Evolutionary conservation across 176 grass and related monocot species (phyloP).

Genomic region (Raddia distichophylla): DNA sequence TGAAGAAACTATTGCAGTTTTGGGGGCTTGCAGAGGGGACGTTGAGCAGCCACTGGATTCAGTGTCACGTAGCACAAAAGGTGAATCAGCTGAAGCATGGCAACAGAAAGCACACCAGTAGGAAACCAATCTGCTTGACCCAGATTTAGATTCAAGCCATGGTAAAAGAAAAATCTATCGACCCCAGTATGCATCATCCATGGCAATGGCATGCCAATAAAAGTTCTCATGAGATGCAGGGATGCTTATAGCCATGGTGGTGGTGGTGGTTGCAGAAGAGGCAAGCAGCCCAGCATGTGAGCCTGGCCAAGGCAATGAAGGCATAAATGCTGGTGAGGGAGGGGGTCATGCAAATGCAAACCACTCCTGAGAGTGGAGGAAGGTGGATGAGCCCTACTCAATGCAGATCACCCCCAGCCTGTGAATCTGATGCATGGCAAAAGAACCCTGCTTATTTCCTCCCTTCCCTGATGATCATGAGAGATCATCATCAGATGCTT

Average conservation of each 20-base stretch:
- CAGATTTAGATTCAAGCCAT: constrained; percentile 34
- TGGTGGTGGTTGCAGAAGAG: constrained; percentile 35
- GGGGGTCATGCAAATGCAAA: background rate
- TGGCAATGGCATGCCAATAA: constrained; percentile 33
- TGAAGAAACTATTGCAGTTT: constrained; percentile 28
- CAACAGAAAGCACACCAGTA: constrained; percentile 38
- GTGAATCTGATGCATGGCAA: constrained; percentile 57
- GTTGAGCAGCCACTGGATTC: constrained; percentile 29
- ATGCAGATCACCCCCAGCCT: constrained; percentile 72
- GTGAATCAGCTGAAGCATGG: constrained; percentile 41
- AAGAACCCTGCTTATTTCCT: constrained; percentile 6
- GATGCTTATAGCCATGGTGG: constrained; percentile 36
- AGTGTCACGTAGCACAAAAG: constrained; percentile 24
- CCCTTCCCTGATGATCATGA: constrained; percentile 28
- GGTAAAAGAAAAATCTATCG: background rate
- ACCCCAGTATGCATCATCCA: constrained; percentile 12
- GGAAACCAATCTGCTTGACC: constrained; percentile 36
- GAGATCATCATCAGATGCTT: constrained; percentile 25
- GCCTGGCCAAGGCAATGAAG: background rate
- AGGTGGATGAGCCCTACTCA: constrained; percentile 56
- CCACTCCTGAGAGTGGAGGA: constrained; percentile 50
- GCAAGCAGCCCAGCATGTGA: constrained; percentile 40
- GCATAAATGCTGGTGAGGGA: constrained; percentile 48
- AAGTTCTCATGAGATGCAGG: constrained; percentile 40
- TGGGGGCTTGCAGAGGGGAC: constrained; percentile 30